Base-by-base conservation (phyloP, 441 rosid genomes). In the Pelargonium cotyledonis region DNA sequence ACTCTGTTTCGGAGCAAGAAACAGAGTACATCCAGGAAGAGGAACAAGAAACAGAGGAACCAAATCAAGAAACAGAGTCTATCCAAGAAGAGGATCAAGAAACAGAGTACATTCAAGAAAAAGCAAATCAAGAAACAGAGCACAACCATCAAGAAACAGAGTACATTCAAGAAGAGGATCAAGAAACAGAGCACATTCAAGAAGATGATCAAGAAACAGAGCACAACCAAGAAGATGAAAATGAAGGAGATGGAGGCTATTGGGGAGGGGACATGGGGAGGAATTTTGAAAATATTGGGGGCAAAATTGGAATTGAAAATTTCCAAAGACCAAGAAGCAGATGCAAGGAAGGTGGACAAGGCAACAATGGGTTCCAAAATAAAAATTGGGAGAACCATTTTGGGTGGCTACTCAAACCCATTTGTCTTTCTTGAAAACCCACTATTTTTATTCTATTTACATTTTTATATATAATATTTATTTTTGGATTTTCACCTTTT, bases 341-440 rank as follows among this genome's bases (percentile, higher is more conserved):
- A 55, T 85, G 89, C 85, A 88, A 78, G 53, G 87, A 85, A 74
- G 71, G 72, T 31, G 80, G 81, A 66, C 70, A 70, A 66, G 83
- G 81, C 68, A 75, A 76, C 66, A 72, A 79, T 53, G 77, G 80
- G 16, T 70, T 84, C 76, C 74, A 75, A 63, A 71, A 71, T 68
- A 51, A 51, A n/a, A 51, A 12, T 51, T 51, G 58, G 58, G 58
- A 51, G 58, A 51, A 4, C 10, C 62, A 55, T 55, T 55, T 55
- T 55, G 64, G 64, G 64, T 60, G n/a, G 64, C 64, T 23, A 3
- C 64, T 21, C 26, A 60, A 60, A 60, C 64, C 64, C 15, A 60
- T 60, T 21, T 60, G 29, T 60, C 64, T 60, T 3, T 60, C 64
- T 21, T 60, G 7, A 21, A 60, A 10, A 0, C 0, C 62, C 65